Evolutionary conservation across 805 yeast genomes (phyloP).

Genomic region (Myxozyma mucilagina): DNA sequence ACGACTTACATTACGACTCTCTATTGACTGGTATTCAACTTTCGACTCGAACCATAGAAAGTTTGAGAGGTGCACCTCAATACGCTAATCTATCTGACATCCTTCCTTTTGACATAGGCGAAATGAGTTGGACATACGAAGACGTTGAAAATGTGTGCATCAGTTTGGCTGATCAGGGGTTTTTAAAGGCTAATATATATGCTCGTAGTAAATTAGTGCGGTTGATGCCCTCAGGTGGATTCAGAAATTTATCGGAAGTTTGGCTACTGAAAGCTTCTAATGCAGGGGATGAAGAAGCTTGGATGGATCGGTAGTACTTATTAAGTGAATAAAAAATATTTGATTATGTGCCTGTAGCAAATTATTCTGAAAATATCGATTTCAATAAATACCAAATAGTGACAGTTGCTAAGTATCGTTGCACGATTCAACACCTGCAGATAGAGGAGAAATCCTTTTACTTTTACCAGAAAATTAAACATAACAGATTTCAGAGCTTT

Average conservation of each 20-base stretch:
- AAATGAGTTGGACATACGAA: conserved; percentile 26
- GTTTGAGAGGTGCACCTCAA: background rate
- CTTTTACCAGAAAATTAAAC: too few species aligned
- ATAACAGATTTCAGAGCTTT: too few species aligned
- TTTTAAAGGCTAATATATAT: conserved; percentile 42
- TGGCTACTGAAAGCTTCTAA: conserved; percentile 16
- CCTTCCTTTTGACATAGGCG: conserved; percentile 2
- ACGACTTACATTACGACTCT: conserved; percentile 27
- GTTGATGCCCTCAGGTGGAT: conserved; percentile 24
- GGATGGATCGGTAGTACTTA: conserved; percentile 26
- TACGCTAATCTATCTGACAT: background rate
- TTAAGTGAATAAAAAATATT: background rate
- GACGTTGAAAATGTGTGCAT: conserved; percentile 40
- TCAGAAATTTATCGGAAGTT: conserved; percentile 19
- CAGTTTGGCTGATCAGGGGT: conserved; percentile 40
- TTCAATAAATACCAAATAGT: background rate
- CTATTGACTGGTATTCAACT: conserved; percentile 22
- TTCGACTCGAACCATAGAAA: conserved; percentile 18
- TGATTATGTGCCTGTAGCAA: background rate
- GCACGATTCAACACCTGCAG: too few species aligned
- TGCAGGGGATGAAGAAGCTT: conserved; percentile 26
- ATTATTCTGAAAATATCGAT: background rate
- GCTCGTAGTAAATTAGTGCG: conserved; percentile 26
- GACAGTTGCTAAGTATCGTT: background rate
- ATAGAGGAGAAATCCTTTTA: too few species aligned